Evolutionary conservation across 352 stramenopile genomes (phyloP).

Genomic region (Phytopythium cucurbitacearum): DNA sequence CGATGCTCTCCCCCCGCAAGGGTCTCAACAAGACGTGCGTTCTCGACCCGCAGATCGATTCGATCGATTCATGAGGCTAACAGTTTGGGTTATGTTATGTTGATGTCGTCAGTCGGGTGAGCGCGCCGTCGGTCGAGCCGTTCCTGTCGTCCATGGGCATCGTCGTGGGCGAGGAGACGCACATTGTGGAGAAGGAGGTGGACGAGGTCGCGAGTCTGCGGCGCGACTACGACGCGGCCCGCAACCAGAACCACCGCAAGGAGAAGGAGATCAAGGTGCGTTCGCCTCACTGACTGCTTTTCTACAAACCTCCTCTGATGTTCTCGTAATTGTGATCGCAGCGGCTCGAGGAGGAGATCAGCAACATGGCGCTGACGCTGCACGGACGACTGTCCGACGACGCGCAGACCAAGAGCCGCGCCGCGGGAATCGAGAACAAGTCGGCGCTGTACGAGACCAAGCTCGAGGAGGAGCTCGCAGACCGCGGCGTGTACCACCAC

Average conservation of each 20-base stretch:
- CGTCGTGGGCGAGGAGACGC: slow-evolving; percentile 61
- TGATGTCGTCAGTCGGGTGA: slow-evolving; percentile 38
- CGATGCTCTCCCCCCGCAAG: slow-evolving; percentile 42
- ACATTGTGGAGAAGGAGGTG: slow-evolving; percentile 78
- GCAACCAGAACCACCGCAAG: slow-evolving; percentile 64
- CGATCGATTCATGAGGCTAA: neutral
- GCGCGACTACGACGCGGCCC: slow-evolving; percentile 57
- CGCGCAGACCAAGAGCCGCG: slow-evolving; percentile 53
- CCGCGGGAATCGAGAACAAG: slow-evolving; percentile 74
- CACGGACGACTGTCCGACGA: slow-evolving; percentile 55
- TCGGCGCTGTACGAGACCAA: slow-evolving; percentile 74
- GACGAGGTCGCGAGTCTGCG: slow-evolving; percentile 68
- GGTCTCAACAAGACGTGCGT: slow-evolving; percentile 38
- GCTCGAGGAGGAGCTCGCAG: slow-evolving; percentile 63
- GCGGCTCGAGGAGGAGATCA: slow-evolving; percentile 76
- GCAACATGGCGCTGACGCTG: slow-evolving; percentile 67
- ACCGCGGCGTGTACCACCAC: slow-evolving; percentile 75
- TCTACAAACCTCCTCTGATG: neutral
- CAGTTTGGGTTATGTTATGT: slow-evolving; percentile 1
- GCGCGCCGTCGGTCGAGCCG: slow-evolving; percentile 58
- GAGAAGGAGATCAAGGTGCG: slow-evolving; percentile 64
- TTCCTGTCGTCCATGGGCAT: slow-evolving; percentile 76
- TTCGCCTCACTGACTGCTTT: neutral
- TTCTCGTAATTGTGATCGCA: slow-evolving; percentile 3
- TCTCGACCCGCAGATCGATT: neutral